Evolutionary conservation across 768 basidiomycete species (phyloP), one percentile per base, ranked within the genome.

Genomic region (Phanerochaete carnosa): DNA sequence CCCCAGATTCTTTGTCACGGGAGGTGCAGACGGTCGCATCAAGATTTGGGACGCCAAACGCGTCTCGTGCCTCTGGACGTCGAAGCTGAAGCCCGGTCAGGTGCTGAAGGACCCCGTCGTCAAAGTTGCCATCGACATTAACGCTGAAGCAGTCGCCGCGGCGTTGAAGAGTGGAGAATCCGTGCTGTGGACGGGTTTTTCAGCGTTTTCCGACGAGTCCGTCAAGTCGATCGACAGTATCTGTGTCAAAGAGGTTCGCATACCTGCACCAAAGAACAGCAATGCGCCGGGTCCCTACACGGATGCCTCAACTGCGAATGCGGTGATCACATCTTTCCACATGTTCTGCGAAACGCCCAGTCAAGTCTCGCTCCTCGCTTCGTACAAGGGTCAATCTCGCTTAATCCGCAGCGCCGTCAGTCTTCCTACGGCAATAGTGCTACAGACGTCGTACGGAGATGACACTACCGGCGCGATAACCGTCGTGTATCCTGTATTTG

Each of bases 21-120:
- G 76, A 1, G 84, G 82, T 5, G 68, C 75, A 1, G 90, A 93
- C 64, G 90, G 90, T 0, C 72, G 75, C 25, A 79, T 90, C 64
- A 94, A 92, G 69, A 62, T 94, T 2, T 94, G 92, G 92, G 81
- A 88, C 59, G 73, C 80, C 16, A 82, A 79, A 64, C 74, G 73
- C 3, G 70, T 84, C 15, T 65, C 62, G n/a, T 87, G 86, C 60
- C 55, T 87, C 23, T 93, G 90, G 90, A 80, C 84, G 1, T 89
- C 86, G 22, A 19, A 68, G 65, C 25, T 35, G 30, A 75, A 75
- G 19, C 58, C 62, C 1, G 63, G 67, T 32, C 69, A 70, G 12
- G 69, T 78, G 15, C 65, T 80, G 1, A 73, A 76, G 1, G 86
- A 88, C 63, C 71, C 83, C 1, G 83, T 79, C 64, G 63, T 83